Percentiles rank a stretch among this genome's conserved stretches.
These are phyloP conservation scores for Pseudozyma pruni DNA, from an alignment of 1,284 basidiomycete species.

Conservation along the genomic window DNA sequence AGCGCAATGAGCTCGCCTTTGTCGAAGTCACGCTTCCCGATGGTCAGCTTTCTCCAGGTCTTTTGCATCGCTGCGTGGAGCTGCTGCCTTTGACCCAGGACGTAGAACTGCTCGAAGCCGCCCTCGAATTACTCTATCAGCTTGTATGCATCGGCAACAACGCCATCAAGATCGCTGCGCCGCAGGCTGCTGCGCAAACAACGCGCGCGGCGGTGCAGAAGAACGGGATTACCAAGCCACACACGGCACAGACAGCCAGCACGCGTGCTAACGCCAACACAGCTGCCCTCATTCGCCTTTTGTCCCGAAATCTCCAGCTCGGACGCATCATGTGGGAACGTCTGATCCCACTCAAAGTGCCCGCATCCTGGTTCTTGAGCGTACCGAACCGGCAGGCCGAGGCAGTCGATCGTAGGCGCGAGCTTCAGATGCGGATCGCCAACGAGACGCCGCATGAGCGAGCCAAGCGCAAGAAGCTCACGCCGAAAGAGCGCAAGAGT, in stretches of 20 bases:
- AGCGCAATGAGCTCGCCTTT: slow-evolving; percentile 56
- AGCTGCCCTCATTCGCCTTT: slow-evolving; percentile 38
- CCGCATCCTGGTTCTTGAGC: slow-evolving; percentile 29
- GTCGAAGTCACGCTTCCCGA: slow-evolving; percentile 39
- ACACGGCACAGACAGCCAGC: not conserved
- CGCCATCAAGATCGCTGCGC: slow-evolving; percentile 46
- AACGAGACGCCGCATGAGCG: slow-evolving; percentile 48
- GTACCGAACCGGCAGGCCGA: slow-evolving; percentile 26
- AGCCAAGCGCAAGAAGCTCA: slow-evolving; percentile 43
- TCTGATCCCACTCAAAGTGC: slow-evolving; percentile 31
- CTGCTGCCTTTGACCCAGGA: slow-evolving; percentile 60
- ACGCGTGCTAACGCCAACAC: slow-evolving; percentile 25
- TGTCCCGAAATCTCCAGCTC: slow-evolving; percentile 51
- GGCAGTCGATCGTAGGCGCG: slow-evolving; percentile 27
- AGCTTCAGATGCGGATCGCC: slow-evolving; percentile 30
- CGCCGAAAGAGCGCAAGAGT: slow-evolving; percentile 31
- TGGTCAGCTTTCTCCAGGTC: slow-evolving; percentile 42
- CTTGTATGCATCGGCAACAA: slow-evolving; percentile 58
- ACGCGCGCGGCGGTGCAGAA: not conserved
- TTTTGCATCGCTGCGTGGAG: slow-evolving; percentile 55
- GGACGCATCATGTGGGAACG: slow-evolving; percentile 60
- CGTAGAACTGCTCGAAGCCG: slow-evolving; percentile 58
- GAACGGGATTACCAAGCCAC: not conserved
- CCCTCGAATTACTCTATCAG: slow-evolving; percentile 62
- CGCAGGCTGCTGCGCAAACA: slow-evolving; percentile 2